A percentile compares a stretch with the other conserved stretches of the same genome.
These are phyloP conservation scores for Sextonia rubra DNA, from an alignment of 164 flowering plant genomes.

Conservation along the genomic window DNA sequence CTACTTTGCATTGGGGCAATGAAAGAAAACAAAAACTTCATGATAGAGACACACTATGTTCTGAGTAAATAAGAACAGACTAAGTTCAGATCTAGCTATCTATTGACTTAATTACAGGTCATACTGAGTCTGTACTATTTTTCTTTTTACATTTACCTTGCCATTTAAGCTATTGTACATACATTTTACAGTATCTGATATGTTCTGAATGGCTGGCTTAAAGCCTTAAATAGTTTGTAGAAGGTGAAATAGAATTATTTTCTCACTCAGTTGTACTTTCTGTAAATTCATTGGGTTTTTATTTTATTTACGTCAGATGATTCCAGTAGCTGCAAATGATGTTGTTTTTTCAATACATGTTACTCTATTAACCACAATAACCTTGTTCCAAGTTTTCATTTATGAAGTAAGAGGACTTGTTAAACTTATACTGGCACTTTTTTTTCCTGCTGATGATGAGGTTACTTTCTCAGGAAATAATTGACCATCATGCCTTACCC, in stretches of 20 bases:
- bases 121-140: background rate
- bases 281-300: background rate
- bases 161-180: background rate
- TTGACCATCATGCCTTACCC: background rate
- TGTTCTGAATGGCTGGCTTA: background rate
- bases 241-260: background rate
- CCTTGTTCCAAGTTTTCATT: slow-evolving; percentile 64
- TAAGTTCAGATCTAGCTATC: background rate
- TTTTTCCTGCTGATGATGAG: background rate
- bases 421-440: background rate
- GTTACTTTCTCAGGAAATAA: background rate
- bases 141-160: background rate
- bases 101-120: too few species aligned
- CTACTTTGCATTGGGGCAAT: background rate
- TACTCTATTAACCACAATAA: slow-evolving; percentile 62
- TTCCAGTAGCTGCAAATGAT: slow-evolving; percentile 93
- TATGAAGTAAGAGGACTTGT: slow-evolving; percentile 53
- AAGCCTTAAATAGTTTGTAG: background rate
- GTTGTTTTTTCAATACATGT: slow-evolving; percentile 90
- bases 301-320: slow-evolving; percentile 53
- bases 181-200: background rate
- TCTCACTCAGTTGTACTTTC: background rate
- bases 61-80: background rate
- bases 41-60: background rate
- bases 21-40: background rate